Evolutionary conservation across 2,329 filamentous ascomycete species (phyloP).

Genomic region (Bipolaris gigantea): DNA sequence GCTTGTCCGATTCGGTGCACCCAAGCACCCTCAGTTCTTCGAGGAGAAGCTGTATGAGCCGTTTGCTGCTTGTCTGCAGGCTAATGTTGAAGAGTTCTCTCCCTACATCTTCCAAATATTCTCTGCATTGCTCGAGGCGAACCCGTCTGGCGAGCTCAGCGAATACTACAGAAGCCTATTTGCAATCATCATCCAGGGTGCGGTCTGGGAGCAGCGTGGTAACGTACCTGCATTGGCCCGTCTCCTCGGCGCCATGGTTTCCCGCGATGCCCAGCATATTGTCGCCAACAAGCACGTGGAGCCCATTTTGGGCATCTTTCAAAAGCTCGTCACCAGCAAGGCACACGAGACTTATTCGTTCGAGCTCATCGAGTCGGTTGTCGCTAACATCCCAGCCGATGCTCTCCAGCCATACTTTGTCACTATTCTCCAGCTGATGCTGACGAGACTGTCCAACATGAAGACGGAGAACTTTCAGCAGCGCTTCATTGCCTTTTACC

Average conservation of each 20-base stretch:
- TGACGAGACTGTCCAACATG: constrained; percentile 70
- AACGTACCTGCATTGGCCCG: constrained; percentile 91
- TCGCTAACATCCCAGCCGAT: constrained; percentile 72
- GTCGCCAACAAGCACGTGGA: constrained; percentile 79
- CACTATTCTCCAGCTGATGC: constrained; percentile 78
- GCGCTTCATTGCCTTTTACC: constrained; percentile 91
- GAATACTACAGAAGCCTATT: constrained; percentile 80
- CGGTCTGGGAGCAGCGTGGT: constrained; percentile 86
- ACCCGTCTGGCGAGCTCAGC: constrained; percentile 76
- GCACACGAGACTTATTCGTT: constrained; percentile 85
- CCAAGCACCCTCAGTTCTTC: constrained; percentile 69
- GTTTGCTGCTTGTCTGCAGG: constrained; percentile 76
- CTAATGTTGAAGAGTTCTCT: constrained; percentile 89
- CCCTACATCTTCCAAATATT: constrained; percentile 97
- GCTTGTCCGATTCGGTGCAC: constrained; percentile 75
- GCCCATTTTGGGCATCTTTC: constrained; percentile 91
- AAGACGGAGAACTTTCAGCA: constrained; percentile 83
- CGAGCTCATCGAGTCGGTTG: constrained; percentile 81
- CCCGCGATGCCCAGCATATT: constrained; percentile 73
- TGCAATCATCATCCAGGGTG: constrained; percentile 74
- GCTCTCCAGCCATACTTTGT: constrained; percentile 77
- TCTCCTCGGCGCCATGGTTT: constrained; percentile 80
- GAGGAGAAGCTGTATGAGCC: constrained; percentile 81
- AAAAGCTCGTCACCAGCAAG: constrained; percentile 80
- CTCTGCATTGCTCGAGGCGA: constrained; percentile 84